These are phyloP conservation scores for Colletotrichum brevisporum DNA, from an alignment of 2,329 filamentous ascomycete genomes.

Conservation along the genomic window DNA sequence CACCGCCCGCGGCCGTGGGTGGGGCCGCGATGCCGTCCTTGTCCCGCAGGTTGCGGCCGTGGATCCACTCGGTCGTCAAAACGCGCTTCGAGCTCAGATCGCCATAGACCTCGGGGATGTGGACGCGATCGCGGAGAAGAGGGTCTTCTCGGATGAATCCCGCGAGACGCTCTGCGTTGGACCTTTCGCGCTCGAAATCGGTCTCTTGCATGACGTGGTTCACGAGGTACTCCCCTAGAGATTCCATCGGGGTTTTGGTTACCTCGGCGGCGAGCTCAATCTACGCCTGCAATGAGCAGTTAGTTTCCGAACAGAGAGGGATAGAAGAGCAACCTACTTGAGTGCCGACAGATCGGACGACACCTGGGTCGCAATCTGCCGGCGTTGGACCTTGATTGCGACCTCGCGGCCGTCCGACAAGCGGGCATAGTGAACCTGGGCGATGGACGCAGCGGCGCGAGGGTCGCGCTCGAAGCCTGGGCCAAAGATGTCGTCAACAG, in stretches of 20 bases:
- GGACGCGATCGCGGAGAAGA: constrained; percentile 72
- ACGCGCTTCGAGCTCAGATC: constrained; percentile 72
- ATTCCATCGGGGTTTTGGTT: constrained; percentile 77
- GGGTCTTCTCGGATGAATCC: constrained; percentile 67
- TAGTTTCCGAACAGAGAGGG: too few species aligned
- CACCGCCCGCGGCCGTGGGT: constrained; percentile 62
- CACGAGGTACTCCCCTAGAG: constrained; percentile 75
- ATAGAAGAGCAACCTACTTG: constrained; percentile 57
- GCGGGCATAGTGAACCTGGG: constrained; percentile 78
- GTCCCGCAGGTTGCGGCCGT: constrained; percentile 77
- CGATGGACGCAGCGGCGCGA: constrained; percentile 74
- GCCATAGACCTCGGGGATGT: constrained; percentile 75
- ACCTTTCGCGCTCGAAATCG: constrained; percentile 76
- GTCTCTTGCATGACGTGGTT: constrained; percentile 76
- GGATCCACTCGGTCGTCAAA: constrained; percentile 81
- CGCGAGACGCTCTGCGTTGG: constrained; percentile 74
- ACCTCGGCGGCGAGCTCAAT: constrained; percentile 22
- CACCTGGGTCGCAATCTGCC: constrained; percentile 75
- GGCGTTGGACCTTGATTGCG: constrained; percentile 62
- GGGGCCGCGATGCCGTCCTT: constrained; percentile 72
- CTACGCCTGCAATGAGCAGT: constrained; percentile 32
- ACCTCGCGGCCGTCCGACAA: constrained; percentile 49
- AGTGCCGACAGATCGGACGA: constrained; percentile 79
- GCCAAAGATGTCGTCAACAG: constrained; percentile 75
- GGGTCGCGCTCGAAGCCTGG: constrained; percentile 16